Evolutionary conservation across 805 yeast genomes (phyloP).

Genomic region (Debaryomyces castellii): DNA sequence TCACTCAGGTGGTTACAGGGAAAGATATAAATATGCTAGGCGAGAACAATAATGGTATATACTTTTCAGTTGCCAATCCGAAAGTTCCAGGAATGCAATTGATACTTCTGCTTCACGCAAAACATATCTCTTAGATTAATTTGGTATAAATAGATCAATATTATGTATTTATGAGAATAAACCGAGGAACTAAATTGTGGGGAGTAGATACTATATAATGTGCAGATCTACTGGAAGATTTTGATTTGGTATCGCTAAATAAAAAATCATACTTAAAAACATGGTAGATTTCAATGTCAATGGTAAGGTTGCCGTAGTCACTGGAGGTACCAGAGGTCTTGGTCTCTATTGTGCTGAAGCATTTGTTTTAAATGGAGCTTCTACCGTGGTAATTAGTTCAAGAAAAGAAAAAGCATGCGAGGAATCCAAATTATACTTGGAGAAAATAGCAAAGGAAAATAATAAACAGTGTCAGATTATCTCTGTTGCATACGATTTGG

Average conservation of each 20-base stretch:
- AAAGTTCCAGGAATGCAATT: constrained; percentile 59
- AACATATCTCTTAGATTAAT: neutral
- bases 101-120: constrained; percentile 32
- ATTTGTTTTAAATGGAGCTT: constrained; percentile 60
- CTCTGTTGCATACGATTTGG: constrained; percentile 58
- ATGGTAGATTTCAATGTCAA: constrained; percentile 50
- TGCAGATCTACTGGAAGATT: neutral
- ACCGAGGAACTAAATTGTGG: constrained; percentile 2
- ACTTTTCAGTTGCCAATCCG: constrained; percentile 63
- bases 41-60: constrained; percentile 15
- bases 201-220: neutral
- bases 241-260: too few species aligned
- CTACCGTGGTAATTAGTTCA: constrained; percentile 60
- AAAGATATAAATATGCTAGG: constrained; percentile 50
- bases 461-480: constrained; percentile 30
- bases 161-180: neutral
- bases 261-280: neutral
- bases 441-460: constrained; percentile 32
- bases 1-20: constrained; percentile 71
- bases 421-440: constrained; percentile 48
- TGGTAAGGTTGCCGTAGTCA: constrained; percentile 64
- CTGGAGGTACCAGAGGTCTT: constrained; percentile 77
- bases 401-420: constrained; percentile 62
- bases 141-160: neutral
- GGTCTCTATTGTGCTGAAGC: constrained; percentile 70